Conservation (phyloP, 108 stramenopile species). For the Pseudonitzschia pungens region DNA sequence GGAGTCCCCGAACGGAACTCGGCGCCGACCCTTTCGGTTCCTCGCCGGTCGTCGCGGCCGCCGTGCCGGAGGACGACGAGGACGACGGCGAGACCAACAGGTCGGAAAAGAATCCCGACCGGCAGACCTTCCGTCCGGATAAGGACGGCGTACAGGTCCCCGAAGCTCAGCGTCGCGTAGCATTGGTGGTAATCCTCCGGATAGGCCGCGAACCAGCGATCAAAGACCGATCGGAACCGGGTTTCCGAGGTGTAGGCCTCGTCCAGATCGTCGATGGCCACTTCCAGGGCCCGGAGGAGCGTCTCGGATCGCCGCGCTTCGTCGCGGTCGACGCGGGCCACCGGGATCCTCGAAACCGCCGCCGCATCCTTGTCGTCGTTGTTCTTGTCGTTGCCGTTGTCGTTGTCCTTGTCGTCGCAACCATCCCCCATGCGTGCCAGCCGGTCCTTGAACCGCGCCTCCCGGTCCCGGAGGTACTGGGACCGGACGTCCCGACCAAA, state of each 20-base stretch:
- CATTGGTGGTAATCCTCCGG: slow-evolving; percentile 70
- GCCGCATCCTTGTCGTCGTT: neutral
- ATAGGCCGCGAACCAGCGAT: slow-evolving; percentile 53
- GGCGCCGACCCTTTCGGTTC: neutral
- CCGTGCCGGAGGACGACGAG: no score
- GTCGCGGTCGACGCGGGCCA: slow-evolving; percentile 37
- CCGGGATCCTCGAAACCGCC: no score
- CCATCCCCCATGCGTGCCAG: slow-evolving; percentile 20
- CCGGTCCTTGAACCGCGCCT: slow-evolving; percentile 44
- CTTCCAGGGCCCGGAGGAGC: slow-evolving; percentile 52
- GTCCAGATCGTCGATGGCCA: slow-evolving; percentile 60
- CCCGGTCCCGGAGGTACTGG: slow-evolving; percentile 49
- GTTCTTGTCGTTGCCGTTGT: neutral
- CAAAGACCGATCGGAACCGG: slow-evolving; percentile 46
- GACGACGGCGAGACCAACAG: neutral
- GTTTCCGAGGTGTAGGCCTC: slow-evolving; percentile 58
- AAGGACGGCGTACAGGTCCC: slow-evolving; percentile 61
- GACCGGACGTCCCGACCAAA: slow-evolving; percentile 81
- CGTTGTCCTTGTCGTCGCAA: neutral
- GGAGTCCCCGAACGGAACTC: neutral
- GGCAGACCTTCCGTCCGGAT: slow-evolving; percentile 58
- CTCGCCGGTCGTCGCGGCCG: neutral
- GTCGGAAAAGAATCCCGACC: neutral
- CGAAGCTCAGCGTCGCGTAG: slow-evolving; percentile 68
- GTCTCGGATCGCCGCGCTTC: slow-evolving; percentile 34